A percentile compares a stretch with the other conserved stretches of the same genome.
These are phyloP conservation scores for Apodospora peruviana DNA, from an alignment of 495 filamentous ascomycete genomes.

Conservation along the genomic window DNA sequence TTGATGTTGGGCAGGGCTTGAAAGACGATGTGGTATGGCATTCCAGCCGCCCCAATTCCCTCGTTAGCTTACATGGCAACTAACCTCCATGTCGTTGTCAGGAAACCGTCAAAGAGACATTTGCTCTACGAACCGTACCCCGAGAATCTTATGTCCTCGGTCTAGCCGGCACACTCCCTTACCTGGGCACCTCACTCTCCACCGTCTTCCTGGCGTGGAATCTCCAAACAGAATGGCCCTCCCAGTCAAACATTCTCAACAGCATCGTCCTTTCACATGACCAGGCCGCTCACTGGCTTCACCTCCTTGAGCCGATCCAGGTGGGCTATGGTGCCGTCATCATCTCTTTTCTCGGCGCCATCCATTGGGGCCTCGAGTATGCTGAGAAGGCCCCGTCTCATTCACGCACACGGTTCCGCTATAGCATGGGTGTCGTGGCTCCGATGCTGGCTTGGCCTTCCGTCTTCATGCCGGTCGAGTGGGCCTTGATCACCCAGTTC, in stretches of 20 bases:
- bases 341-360: slow-evolving; percentile 90
- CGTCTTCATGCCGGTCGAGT: slow-evolving; percentile 76
- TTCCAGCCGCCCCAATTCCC: neutral
- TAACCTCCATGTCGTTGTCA: slow-evolving; percentile 25
- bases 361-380: slow-evolving; percentile 86
- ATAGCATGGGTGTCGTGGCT: slow-evolving; percentile 75
- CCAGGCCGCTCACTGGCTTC: slow-evolving; percentile 66
- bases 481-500: slow-evolving; percentile 88
- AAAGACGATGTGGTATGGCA: slow-evolving; percentile 67
- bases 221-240: slow-evolving; percentile 61
- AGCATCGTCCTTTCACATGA: slow-evolving; percentile 57
- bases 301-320: slow-evolving; percentile 84
- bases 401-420: slow-evolving; percentile 51
- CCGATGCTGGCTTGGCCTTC: slow-evolving; percentile 92
- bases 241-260: slow-evolving; percentile 50
- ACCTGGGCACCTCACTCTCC: slow-evolving; percentile 77
- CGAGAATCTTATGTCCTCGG: slow-evolving; percentile 76
- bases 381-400: slow-evolving; percentile 36
- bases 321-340: slow-evolving; percentile 91
- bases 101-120: slow-evolving; percentile 83
- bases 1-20: slow-evolving; percentile 64
- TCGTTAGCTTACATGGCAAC: neutral
- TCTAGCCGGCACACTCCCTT: slow-evolving; percentile 84
- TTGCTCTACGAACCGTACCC: slow-evolving; percentile 71
- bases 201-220: slow-evolving; percentile 86